Conservation (phyloP, 805 yeast genomes). For the Tetrapisispora fleetii region DNA sequence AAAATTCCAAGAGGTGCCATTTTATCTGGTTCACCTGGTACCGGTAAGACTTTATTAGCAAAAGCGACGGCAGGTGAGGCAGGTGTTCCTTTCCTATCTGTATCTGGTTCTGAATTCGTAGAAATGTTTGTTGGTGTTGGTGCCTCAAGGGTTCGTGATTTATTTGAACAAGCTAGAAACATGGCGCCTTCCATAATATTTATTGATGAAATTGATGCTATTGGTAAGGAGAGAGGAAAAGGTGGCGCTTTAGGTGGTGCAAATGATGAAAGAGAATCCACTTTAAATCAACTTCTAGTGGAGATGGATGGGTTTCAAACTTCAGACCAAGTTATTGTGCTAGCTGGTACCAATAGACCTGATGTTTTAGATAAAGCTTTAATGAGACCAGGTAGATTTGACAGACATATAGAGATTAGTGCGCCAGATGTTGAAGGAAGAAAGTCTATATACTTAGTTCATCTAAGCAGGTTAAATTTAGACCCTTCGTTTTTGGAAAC, state of each 20-base stretch:
- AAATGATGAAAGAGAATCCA: slow-evolving; percentile 94
- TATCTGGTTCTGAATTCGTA: slow-evolving; percentile 94
- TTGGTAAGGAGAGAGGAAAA: slow-evolving; percentile 83
- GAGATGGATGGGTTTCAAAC: slow-evolving; percentile 98
- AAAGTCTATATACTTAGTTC: slow-evolving; percentile 83
- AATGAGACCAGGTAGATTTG: slow-evolving; percentile 95
- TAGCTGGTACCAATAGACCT: slow-evolving; percentile 95
- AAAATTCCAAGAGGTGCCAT: slow-evolving; percentile 98
- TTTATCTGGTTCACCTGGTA: slow-evolving; percentile 97
- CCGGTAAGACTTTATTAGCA: slow-evolving; percentile 95
- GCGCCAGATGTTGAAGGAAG: slow-evolving; percentile 93
- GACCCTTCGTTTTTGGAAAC: slow-evolving; percentile 34
- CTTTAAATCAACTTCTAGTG: slow-evolving; percentile 87
- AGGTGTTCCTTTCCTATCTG: slow-evolving; percentile 91
- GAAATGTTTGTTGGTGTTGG: slow-evolving; percentile 99
- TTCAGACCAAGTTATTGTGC: slow-evolving; percentile 86
- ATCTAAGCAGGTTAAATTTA: slow-evolving; percentile 63
- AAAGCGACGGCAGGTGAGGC: slow-evolving; percentile 99
- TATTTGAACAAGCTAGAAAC: slow-evolving; percentile 84
- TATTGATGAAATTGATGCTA: slow-evolving; percentile 99
- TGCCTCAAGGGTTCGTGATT: slow-evolving; percentile 93
- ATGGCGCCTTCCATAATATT: slow-evolving; percentile 94
- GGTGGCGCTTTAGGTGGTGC: slow-evolving; percentile 67
- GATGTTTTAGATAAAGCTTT: slow-evolving; percentile 90
- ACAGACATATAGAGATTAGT: slow-evolving; percentile 84